These are phyloP conservation scores for Cryphonectria nitschkei DNA, from an alignment of 2,329 filamentous ascomycete genomes.

Conservation along the genomic window DNA sequence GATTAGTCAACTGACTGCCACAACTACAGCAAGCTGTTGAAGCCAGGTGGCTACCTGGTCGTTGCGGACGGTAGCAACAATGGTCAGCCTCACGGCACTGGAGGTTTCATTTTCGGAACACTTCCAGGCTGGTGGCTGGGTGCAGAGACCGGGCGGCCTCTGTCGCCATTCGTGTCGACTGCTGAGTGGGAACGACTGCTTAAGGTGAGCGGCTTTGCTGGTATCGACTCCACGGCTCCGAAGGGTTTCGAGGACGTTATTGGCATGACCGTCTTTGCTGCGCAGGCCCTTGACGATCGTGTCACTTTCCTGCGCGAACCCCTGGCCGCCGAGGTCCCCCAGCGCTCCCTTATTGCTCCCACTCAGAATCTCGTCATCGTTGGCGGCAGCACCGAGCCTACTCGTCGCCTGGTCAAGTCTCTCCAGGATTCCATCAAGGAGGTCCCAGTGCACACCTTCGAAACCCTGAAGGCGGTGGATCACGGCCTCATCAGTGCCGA, in stretches of 20 bases:
- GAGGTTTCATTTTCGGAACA: conserved; percentile 15
- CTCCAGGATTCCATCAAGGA: background rate
- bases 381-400: background rate
- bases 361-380: conserved; percentile 2
- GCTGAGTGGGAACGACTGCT: conserved; percentile 6
- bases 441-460: background rate
- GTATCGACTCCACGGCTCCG: background rate
- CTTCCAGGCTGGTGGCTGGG: conserved; percentile 27
- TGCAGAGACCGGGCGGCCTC: background rate
- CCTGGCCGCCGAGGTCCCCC: background rate
- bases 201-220: conserved; percentile 12
- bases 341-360: background rate
- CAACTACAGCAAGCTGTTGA: conserved; percentile 34
- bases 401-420: background rate
- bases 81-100: background rate
- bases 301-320: conserved; percentile 16
- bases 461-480: background rate
- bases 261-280: background rate
- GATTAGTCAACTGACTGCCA: no score
- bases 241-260: background rate
- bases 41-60: conserved; percentile 42
- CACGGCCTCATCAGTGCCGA: background rate
- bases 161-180: conserved; percentile 11
- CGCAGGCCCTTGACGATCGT: conserved; percentile 16
- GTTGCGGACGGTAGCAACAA: conserved; percentile 24